Evolutionary conservation across 2,329 filamentous ascomycete species (phyloP).

Genomic region (Didymella sp.): DNA sequence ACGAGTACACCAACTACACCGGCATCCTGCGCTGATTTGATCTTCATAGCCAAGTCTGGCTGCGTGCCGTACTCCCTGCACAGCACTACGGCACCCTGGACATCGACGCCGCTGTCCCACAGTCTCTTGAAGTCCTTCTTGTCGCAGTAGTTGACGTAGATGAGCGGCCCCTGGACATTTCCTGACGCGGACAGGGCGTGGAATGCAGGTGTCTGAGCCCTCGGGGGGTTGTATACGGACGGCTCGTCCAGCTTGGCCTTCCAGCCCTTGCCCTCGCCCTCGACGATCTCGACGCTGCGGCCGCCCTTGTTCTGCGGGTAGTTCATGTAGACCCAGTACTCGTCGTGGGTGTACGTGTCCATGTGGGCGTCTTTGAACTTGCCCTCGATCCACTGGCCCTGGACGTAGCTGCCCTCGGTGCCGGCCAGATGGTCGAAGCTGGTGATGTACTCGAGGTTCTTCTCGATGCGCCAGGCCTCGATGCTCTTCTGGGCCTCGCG

Average conservation of each 20-base stretch:
- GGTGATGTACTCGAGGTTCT: constrained; percentile 78
- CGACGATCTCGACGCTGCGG: constrained; percentile 80
- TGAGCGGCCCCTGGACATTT: constrained; percentile 81
- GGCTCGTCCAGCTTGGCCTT: constrained; percentile 84
- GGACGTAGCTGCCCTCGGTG: constrained; percentile 88
- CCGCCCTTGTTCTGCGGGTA: constrained; percentile 77
- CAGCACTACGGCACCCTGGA: constrained; percentile 81
- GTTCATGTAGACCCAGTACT: constrained; percentile 87
- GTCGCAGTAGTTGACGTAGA: constrained; percentile 93
- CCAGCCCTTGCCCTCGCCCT: constrained; percentile 73
- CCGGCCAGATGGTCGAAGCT: constrained; percentile 89
- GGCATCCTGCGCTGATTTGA: constrained; percentile 86
- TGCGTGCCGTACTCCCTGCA: constrained; percentile 82
- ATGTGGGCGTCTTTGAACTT: constrained; percentile 75
- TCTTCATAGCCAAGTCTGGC: constrained; percentile 76
- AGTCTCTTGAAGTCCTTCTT: constrained; percentile 80
- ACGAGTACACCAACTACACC: constrained; percentile 89
- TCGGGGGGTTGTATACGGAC: constrained; percentile 66
- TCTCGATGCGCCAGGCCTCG: constrained; percentile 67
- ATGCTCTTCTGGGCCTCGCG: constrained; percentile 76
- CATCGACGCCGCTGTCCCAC: constrained; percentile 72
- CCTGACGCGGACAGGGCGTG: constrained; percentile 89
- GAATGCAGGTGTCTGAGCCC: constrained; percentile 75
- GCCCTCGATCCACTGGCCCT: constrained; percentile 83
- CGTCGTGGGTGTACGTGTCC: constrained; percentile 76